Percentiles rank a stretch among this genome's conserved stretches.
Evolutionary conservation across 768 basidiomycete genomes (phyloP).

Genomic region (Gloeostereum incarnatum): DNA sequence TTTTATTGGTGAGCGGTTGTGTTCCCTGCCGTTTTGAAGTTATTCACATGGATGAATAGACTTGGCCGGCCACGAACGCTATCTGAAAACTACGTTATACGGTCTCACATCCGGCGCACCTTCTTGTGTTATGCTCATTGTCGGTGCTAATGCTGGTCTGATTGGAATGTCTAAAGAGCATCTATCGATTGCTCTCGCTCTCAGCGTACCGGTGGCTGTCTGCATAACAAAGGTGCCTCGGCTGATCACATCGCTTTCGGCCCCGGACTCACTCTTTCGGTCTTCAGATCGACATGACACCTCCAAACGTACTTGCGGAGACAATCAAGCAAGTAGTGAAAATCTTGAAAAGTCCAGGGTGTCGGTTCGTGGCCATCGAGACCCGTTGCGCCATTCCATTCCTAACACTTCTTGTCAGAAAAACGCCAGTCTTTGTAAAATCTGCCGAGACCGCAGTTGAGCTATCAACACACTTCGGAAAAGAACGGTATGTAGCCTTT

Average conservation of each 20-base stretch:
- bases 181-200: conserved; percentile 85
- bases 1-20: conserved; percentile 62
- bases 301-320: conserved; percentile 82
- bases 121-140: conserved; percentile 86
- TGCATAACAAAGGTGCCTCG: conserved; percentile 84
- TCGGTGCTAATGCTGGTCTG: conserved; percentile 89
- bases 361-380: conserved; percentile 43
- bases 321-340: conserved; percentile 90
- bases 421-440: conserved; percentile 78
- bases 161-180: conserved; percentile 96
- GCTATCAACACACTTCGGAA: conserved; percentile 62
- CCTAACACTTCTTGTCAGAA: conserved; percentile 30
- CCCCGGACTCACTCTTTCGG: background rate
- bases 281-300: conserved; percentile 99
- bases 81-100: conserved; percentile 87
- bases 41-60: conserved; percentile 32
- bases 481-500: conserved; percentile 46
- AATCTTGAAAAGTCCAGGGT: conserved; percentile 88
- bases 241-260: conserved; percentile 2
- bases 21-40: background rate
- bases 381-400: background rate
- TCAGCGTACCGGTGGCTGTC: conserved; percentile 88
- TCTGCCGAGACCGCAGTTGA: conserved; percentile 76
- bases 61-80: conserved; percentile 92
- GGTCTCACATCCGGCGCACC: conserved; percentile 92